A percentile compares a stretch with the other conserved stretches of the same genome.
Evolutionary conservation across 2,329 filamentous ascomycete genomes (phyloP).

Genomic region (Ambrosiella cleistominuta): DNA sequence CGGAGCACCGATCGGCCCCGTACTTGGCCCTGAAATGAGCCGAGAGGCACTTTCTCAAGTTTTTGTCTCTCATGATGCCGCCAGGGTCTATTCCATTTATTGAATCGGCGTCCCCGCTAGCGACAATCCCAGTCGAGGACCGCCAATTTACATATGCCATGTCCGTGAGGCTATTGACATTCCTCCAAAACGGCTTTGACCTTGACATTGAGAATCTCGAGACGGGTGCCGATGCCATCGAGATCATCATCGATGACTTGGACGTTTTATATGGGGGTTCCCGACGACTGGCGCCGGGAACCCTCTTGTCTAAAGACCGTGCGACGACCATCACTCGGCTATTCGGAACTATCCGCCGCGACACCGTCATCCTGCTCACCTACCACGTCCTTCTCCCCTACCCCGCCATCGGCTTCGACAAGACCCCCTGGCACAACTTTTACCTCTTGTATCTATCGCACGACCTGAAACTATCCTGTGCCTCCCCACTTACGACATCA

Average conservation of each 20-base stretch:
- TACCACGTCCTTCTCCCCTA: slow-evolving; percentile 29
- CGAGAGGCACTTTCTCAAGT: slow-evolving; percentile 52
- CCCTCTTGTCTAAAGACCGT: slow-evolving; percentile 18
- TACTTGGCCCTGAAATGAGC: slow-evolving; percentile 51
- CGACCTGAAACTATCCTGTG: slow-evolving; percentile 39
- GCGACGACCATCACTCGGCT: slow-evolving; percentile 37
- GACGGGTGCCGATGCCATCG: slow-evolving; percentile 49
- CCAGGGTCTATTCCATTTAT: slow-evolving; percentile 37
- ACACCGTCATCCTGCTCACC: slow-evolving; percentile 42
- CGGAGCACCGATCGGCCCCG: slow-evolving; percentile 30
- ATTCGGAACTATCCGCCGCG: slow-evolving; percentile 42
- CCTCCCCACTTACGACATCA: slow-evolving; percentile 33
- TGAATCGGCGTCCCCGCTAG: slow-evolving; percentile 48
- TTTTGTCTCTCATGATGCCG: slow-evolving; percentile 43
- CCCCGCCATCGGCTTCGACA: slow-evolving; percentile 9
- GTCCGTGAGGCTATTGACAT: slow-evolving; percentile 38
- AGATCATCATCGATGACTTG: slow-evolving; percentile 30
- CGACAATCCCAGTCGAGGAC: slow-evolving; percentile 40
- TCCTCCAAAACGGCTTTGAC: slow-evolving; percentile 27
- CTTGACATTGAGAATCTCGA: slow-evolving; percentile 48
- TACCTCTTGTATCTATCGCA: slow-evolving; percentile 43
- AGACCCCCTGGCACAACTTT: slow-evolving; percentile 15
- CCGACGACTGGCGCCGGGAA: slow-evolving; percentile 7
- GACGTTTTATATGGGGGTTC: slow-evolving; percentile 9
- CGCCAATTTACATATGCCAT: slow-evolving; percentile 51